Evolutionary conservation across 2,329 filamentous ascomycete genomes (phyloP).

Genomic region (Dothistroma pini): DNA sequence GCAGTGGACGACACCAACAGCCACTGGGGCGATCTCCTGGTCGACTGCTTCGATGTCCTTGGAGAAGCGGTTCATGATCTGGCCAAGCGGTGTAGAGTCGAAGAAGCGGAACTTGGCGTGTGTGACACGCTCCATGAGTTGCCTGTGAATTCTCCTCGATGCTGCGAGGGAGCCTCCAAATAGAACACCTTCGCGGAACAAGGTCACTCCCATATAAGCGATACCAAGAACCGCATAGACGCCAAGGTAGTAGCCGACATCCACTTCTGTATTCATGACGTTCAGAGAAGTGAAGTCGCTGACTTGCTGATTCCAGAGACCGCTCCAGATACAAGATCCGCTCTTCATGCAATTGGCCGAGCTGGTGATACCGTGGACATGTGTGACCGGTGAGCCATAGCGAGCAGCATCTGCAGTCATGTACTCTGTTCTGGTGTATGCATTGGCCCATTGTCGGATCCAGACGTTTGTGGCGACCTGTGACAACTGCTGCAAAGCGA

Average conservation of each 20-base stretch:
- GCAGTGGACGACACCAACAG: constrained; percentile 70
- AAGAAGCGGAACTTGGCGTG: constrained; percentile 97
- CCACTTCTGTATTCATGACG: constrained; percentile 47
- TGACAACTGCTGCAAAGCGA: constrained; percentile 76
- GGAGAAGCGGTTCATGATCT: constrained; percentile 97
- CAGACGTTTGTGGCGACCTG: constrained; percentile 87
- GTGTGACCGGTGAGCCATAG: constrained; percentile 37
- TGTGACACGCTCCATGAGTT: constrained; percentile 72
- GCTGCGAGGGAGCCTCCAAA: constrained; percentile 90
- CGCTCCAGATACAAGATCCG: constrained; percentile 50
- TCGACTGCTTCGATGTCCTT: constrained; percentile 95
- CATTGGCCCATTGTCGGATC: constrained; percentile 94
- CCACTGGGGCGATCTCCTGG: constrained; percentile 90
- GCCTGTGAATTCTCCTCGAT: constrained; percentile 76
- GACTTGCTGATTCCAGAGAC: constrained; percentile 24
- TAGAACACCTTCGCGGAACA: constrained; percentile 79
- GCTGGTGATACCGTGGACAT: constrained; percentile 42
- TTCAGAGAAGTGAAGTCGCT: constrained; percentile 21
- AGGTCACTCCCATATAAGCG: constrained; percentile 73
- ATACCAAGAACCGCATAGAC: constrained; percentile 79
- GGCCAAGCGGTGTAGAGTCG: constrained; percentile 89
- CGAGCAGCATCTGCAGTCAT: constrained; percentile 21
- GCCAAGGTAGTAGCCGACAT: constrained; percentile 77
- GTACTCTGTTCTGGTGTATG: constrained; percentile 59
- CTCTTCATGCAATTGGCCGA: constrained; percentile 48